Evolutionary conservation across 2,329 filamentous ascomycete species (phyloP).

Genomic region (Scytalidium lignicola): DNA sequence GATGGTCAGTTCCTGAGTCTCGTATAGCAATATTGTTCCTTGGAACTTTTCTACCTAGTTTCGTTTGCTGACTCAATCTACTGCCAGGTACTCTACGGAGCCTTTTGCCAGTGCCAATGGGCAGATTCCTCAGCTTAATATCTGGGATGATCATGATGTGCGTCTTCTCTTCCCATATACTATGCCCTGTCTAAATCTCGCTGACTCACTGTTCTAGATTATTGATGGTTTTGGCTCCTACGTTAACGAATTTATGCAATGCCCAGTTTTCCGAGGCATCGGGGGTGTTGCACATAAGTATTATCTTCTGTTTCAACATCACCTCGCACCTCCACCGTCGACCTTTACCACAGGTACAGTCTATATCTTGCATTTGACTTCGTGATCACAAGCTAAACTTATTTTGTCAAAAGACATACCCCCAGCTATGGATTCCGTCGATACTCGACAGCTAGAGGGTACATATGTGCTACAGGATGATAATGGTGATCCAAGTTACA

Average conservation of each 20-base stretch:
- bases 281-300: constrained; percentile 95
- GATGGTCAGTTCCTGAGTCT: constrained; percentile 53
- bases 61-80: background rate
- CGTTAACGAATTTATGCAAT: constrained; percentile 87
- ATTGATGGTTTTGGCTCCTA: constrained; percentile 95
- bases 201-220: constrained; percentile 51
- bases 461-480: constrained; percentile 64
- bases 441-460: constrained; percentile 67
- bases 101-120: constrained; percentile 82
- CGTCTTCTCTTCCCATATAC: constrained; percentile 52
- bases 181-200: constrained; percentile 42
- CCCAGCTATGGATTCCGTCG: constrained; percentile 54
- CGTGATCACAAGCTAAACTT: constrained; percentile 12
- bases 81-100: constrained; percentile 64
- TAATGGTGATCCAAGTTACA: constrained; percentile 58
- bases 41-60: too few relatives aligned
- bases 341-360: constrained; percentile 75
- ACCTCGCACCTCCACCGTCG: constrained; percentile 75
- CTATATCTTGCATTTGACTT: constrained; percentile 11
- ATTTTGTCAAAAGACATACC: constrained; percentile 31
- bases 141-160: constrained; percentile 94
- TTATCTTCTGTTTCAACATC: constrained; percentile 97
- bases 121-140: constrained; percentile 92
- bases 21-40: background rate
- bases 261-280: constrained; percentile 85